Percentiles rank a stretch among this genome's conserved stretches.
Conservation (phyloP, 1,284 basidiomycete genomes). For the Ceratobasidium sp. region DNA sequence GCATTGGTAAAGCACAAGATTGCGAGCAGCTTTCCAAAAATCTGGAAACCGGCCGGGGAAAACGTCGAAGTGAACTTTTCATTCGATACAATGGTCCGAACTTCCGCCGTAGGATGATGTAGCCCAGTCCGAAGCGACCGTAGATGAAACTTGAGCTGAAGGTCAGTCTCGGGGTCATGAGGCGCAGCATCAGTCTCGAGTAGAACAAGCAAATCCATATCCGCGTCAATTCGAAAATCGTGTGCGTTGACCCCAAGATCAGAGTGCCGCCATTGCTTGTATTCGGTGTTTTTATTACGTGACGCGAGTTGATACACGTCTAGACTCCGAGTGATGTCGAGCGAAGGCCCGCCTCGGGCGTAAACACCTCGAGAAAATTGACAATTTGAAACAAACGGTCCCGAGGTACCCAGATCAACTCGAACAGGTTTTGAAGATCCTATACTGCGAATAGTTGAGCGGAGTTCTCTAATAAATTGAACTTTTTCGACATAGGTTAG, state of each 20-base stretch:
- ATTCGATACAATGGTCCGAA: neutral
- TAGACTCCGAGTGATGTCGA: constrained; percentile 10
- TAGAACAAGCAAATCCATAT: constrained; percentile 33
- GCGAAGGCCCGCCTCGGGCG: neutral
- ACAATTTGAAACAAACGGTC: neutral
- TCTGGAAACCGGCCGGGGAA: constrained; percentile 6
- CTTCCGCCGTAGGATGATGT: constrained; percentile 21
- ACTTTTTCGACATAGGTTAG: constrained; percentile 11
- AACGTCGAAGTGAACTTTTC: constrained; percentile 18
- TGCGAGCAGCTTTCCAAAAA: constrained; percentile 6
- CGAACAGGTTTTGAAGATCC: neutral
- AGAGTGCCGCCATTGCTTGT: neutral
- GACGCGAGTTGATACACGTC: constrained; percentile 16
- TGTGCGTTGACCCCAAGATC: constrained; percentile 9
- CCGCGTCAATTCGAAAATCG: constrained; percentile 17
- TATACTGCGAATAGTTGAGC: neutral
- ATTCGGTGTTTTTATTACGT: constrained; percentile 3
- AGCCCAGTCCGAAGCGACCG: constrained; percentile 18
- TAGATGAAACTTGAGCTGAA: constrained; percentile 17
- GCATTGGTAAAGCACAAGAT: constrained; percentile 6
- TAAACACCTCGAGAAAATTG: constrained; percentile 31
- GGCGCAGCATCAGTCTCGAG: constrained; percentile 3
- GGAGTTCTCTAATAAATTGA: neutral
- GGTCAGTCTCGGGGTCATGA: constrained; percentile 11
- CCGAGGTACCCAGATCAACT: neutral